Percentiles rank a stretch among this genome's conserved stretches.
Evolutionary conservation across 169 alveolate species (phyloP).

Genomic region (Plasmodium gallinaceum): DNA sequence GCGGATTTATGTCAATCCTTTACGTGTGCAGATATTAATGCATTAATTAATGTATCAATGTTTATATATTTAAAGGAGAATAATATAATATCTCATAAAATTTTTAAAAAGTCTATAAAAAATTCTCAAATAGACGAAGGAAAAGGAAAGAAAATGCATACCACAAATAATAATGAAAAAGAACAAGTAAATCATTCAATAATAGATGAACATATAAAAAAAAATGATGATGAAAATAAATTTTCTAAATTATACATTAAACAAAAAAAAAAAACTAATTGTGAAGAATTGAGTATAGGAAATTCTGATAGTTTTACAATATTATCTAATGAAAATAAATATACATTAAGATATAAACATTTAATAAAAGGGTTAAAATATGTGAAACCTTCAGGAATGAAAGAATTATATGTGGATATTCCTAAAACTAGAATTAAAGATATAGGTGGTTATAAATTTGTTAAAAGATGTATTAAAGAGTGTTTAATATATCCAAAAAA

Average conservation of each 20-base stretch:
- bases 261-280: background rate
- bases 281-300: background rate
- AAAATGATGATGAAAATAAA: background rate
- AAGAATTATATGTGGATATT: constrained; percentile 91
- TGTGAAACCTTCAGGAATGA: constrained; percentile 85
- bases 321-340: background rate
- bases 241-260: background rate
- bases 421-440: constrained; percentile 97
- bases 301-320: background rate
- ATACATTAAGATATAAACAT: constrained; percentile 49
- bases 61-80: constrained; percentile 38
- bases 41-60: constrained; percentile 83
- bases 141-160: background rate
- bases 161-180: background rate
- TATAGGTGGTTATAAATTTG: constrained; percentile 98
- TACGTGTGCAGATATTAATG: constrained; percentile 90
- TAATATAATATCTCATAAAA: constrained; percentile 24
- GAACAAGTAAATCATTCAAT: background rate
- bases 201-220: background rate
- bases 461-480: constrained; percentile 93
- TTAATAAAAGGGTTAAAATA: constrained; percentile 74
- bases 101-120: constrained; percentile 9
- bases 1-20: constrained; percentile 88
- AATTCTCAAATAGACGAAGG: background rate
- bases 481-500: constrained; percentile 98